Percentiles rank a stretch among this genome's conserved stretches.
Conservation (phyloP, 495 filamentous ascomycete species). For the Aspergillus baeticus region DNA sequence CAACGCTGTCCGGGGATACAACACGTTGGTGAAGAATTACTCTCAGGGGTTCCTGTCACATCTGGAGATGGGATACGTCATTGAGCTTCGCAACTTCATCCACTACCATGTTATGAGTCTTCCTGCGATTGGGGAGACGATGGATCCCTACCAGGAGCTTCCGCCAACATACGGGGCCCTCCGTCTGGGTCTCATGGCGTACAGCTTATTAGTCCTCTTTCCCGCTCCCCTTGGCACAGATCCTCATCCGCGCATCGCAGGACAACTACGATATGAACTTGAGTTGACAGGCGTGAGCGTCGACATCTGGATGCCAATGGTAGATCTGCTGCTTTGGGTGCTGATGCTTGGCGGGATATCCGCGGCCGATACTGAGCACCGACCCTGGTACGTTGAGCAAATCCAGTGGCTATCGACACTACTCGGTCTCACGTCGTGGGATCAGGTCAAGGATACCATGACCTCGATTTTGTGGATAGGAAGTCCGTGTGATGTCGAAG, state of each 20-base stretch:
- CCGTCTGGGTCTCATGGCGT: neutral
- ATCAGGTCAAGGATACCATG: neutral
- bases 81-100: neutral
- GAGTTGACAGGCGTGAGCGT: neutral
- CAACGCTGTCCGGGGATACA: neutral
- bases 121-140: neutral
- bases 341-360: slow-evolving; percentile 2
- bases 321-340: neutral
- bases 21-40: neutral
- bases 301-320: neutral
- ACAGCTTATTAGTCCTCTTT: neutral
- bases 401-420: neutral
- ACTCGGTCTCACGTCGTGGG: neutral
- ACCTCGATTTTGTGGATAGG: neutral
- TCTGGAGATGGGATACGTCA: neutral
- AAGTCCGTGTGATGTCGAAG: neutral
- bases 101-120: slow-evolving; percentile 2
- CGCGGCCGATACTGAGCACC: neutral
- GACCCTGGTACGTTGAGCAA: neutral
- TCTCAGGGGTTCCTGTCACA: neutral
- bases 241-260: neutral
- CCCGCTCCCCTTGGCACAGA: neutral
- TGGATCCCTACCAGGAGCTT: neutral
- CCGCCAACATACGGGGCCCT: neutral
- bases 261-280: neutral